Evolutionary conservation across 768 basidiomycete genomes (phyloP).

Genomic region (Lenzites betulinus): DNA sequence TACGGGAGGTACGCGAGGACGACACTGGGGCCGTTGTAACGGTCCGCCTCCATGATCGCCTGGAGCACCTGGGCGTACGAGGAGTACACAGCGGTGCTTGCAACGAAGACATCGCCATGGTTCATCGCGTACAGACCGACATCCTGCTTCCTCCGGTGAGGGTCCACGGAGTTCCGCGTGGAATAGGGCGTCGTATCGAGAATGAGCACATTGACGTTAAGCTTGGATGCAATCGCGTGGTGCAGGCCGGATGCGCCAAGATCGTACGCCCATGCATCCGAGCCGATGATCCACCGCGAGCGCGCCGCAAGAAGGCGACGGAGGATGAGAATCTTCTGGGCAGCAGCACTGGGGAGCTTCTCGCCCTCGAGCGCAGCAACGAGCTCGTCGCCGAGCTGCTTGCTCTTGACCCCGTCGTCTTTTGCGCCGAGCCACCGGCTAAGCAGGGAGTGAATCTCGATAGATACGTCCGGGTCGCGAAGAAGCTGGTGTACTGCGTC

Average conservation of each 20-base stretch:
- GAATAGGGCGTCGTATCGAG: constrained; percentile 93
- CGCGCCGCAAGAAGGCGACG: constrained; percentile 62
- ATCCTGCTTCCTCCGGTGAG: constrained; percentile 87
- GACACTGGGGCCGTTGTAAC: constrained; percentile 85
- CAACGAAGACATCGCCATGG: constrained; percentile 95
- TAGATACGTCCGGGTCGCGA: constrained; percentile 46
- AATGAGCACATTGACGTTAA: constrained; percentile 94
- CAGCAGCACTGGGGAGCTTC: constrained; percentile 43
- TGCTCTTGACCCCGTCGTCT: constrained; percentile 68
- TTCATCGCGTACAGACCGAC: constrained; percentile 98
- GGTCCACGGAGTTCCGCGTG: constrained; percentile 65
- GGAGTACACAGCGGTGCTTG: constrained; percentile 93
- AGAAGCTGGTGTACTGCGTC: constrained; percentile 66
- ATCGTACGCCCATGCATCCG: constrained; percentile 98
- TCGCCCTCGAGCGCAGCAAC: constrained; percentile 46
- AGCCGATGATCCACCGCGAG: constrained; percentile 97
- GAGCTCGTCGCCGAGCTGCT: constrained; percentile 58
- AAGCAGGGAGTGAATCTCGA: constrained; percentile 69
- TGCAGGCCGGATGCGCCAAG: constrained; percentile 94
- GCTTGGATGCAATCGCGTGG: constrained; percentile 87
- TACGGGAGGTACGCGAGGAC: constrained; percentile 95
- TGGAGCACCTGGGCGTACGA: constrained; percentile 95
- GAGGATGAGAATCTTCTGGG: constrained; percentile 59
- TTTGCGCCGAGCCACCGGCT: constrained; percentile 74
- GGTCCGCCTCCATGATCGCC: constrained; percentile 87